Evolutionary conservation across 2,329 filamentous ascomycete genomes (phyloP).

Genomic region (Colletotrichum sp.): DNA sequence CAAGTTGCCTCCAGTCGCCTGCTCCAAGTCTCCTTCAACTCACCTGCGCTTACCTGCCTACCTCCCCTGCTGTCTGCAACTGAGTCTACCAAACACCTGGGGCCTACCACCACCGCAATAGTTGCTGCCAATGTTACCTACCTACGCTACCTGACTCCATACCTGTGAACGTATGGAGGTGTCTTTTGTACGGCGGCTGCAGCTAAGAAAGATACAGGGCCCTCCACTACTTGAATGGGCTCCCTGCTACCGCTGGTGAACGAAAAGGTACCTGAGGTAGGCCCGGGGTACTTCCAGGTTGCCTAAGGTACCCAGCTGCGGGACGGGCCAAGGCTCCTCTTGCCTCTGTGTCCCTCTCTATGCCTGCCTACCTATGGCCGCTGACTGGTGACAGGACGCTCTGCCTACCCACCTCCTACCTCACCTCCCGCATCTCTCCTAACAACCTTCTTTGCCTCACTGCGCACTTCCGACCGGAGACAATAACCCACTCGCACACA

Average conservation of each 20-base stretch:
- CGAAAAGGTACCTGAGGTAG: not conserved
- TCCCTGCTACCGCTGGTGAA: not conserved
- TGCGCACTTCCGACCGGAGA: slow-evolving; percentile 14
- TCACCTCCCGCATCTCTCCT: slow-evolving; percentile 8
- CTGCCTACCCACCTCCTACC: not conserved
- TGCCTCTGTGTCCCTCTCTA: not conserved
- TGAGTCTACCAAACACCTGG: not conserved
- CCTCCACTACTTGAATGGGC: not conserved
- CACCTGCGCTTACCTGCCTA: not conserved
- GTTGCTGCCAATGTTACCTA: not conserved
- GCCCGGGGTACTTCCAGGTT: not conserved
- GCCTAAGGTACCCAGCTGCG: not conserved
- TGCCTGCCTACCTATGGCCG: not conserved
- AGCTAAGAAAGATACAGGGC: not conserved
- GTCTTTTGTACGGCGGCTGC: not conserved
- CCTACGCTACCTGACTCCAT: not conserved
- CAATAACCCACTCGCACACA: slow-evolving; percentile 13
- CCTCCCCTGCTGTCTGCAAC: not conserved
- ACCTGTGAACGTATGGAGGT: not conserved
- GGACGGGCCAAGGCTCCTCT: not conserved
- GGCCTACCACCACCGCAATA: not conserved
- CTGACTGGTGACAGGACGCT: not conserved
- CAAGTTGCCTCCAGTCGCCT: not conserved
- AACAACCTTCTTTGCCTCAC: slow-evolving; percentile 2
- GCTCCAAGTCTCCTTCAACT: not conserved